A percentile compares a stretch with the other conserved stretches of the same genome.
Evolutionary conservation across 106 monocot species (phyloP).

Genomic region (Allium sativum): DNA sequence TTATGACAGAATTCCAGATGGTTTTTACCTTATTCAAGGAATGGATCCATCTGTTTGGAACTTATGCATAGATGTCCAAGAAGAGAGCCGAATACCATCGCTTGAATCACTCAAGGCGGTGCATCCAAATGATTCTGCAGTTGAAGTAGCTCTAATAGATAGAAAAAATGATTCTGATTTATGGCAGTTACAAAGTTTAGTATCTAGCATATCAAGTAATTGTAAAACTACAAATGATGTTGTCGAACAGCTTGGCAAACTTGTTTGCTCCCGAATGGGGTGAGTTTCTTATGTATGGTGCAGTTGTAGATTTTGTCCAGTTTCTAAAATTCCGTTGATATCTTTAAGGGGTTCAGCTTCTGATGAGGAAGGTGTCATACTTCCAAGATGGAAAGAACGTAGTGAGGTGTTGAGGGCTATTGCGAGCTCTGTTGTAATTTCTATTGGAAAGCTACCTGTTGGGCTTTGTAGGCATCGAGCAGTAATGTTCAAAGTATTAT

Average conservation of each 20-base stretch:
- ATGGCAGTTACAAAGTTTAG: constrained; percentile 39
- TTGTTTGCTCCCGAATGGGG: constrained; percentile 81
- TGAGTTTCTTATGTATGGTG: constrained; percentile 16
- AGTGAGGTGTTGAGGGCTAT: constrained; percentile 32
- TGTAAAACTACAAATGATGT: constrained; percentile 49
- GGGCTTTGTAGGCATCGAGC: constrained; percentile 91
- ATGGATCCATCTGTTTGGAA: constrained; percentile 95
- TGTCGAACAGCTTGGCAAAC: constrained; percentile 74
- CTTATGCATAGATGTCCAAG: constrained; percentile 66
- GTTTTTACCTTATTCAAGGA: constrained; percentile 90
- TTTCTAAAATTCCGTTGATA: constrained; percentile 14
- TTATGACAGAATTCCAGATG: constrained; percentile 77
- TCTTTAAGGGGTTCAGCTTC: constrained; percentile 62
- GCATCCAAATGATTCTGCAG: constrained; percentile 46
- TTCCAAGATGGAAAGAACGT: constrained; percentile 52
- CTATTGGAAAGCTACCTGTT: constrained; percentile 59
- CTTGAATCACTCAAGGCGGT: constrained; percentile 54
- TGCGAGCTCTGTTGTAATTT: constrained; percentile 59
- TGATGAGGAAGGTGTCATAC: constrained; percentile 46
- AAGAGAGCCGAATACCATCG: constrained; percentile 78
- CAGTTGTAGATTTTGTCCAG: background rate
- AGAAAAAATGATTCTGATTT: constrained; percentile 53
- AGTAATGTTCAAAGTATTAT: constrained; percentile 75
- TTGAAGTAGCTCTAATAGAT: constrained; percentile 70
- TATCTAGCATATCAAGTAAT: constrained; percentile 43